These are phyloP conservation scores for Neofusicoccum parvum DNA, from an alignment of 2,329 filamentous ascomycete genomes.

Conservation along the genomic window DNA sequence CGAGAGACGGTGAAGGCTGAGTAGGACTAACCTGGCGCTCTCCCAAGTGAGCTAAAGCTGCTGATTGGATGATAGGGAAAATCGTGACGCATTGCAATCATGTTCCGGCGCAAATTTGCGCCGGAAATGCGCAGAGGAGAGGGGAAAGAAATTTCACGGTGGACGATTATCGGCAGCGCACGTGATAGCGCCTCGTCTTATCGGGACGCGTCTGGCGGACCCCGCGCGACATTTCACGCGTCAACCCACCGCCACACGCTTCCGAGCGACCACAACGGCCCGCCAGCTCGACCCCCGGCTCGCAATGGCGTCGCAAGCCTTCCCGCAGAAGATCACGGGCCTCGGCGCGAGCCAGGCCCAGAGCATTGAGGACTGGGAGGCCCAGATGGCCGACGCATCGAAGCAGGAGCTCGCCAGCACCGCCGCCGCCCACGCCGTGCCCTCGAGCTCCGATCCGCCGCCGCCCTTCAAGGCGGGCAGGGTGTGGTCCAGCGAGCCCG, in stretches of 20 bases:
- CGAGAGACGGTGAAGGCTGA: background rate
- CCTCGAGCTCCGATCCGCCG: background rate
- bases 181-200: background rate
- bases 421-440: background rate
- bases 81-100: too few relatives aligned
- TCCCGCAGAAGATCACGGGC: background rate
- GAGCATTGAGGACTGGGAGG: conserved; percentile 15
- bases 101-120: background rate
- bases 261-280: too few relatives aligned
- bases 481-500: conserved; percentile 10
- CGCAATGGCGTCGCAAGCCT: background rate
- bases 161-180: background rate
- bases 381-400: conserved; percentile 4
- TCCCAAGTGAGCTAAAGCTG: conserved; percentile 42
- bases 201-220: background rate
- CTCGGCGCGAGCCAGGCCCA: conserved; percentile 6
- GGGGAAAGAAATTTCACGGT: background rate
- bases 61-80: conserved; percentile 14
- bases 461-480: background rate
- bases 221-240: background rate
- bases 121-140: background rate
- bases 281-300: too few relatives aligned
- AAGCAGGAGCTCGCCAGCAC: background rate
- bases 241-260: too few relatives aligned
- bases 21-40: conserved; percentile 32